These are phyloP conservation scores for Alternaria arborescens DNA, from an alignment of 2,329 filamentous ascomycete genomes.

Conservation along the genomic window DNA sequence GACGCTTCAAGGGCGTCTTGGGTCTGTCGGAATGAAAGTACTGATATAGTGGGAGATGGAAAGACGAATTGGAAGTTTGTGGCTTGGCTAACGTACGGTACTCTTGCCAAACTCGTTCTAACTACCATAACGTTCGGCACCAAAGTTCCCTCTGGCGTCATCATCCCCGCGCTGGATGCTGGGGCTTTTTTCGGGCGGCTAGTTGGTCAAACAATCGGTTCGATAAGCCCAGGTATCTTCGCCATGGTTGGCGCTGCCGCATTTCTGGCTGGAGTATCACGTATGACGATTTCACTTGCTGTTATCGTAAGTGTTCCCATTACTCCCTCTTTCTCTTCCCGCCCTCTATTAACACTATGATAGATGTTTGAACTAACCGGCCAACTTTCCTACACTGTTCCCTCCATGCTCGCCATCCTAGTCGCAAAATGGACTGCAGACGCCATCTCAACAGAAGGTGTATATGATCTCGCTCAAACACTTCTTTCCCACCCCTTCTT, in stretches of 20 bases:
- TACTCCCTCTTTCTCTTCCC: not conserved
- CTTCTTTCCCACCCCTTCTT: conserved; percentile 68
- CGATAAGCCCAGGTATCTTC: conserved; percentile 65
- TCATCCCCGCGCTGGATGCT: conserved; percentile 67
- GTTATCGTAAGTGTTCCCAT: conserved; percentile 54
- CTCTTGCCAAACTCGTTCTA: conserved; percentile 63
- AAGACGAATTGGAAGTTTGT: conserved; percentile 54
- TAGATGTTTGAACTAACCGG: conserved; percentile 67
- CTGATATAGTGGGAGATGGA: not conserved
- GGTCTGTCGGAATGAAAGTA: conserved; percentile 61
- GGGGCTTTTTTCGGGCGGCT: conserved; percentile 67
- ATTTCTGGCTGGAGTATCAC: conserved; percentile 66
- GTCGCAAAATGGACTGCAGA: conserved; percentile 68
- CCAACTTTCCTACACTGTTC: conserved; percentile 65
- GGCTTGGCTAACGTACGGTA: conserved; percentile 62
- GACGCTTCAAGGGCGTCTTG: conserved; percentile 50
- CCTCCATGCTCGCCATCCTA: conserved; percentile 68
- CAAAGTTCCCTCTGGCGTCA: conserved; percentile 68
- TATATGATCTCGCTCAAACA: conserved; percentile 68
- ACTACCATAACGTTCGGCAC: conserved; percentile 67
- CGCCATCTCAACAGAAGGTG: conserved; percentile 60
- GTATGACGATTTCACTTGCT: conserved; percentile 67
- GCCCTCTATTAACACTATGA: not conserved
- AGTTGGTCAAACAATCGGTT: conserved; percentile 55
- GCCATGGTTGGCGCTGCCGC: conserved; percentile 68